These are phyloP conservation scores for Periconia macrospinosa DNA, from an alignment of 2,329 filamentous ascomycete species.

Conservation along the genomic window DNA sequence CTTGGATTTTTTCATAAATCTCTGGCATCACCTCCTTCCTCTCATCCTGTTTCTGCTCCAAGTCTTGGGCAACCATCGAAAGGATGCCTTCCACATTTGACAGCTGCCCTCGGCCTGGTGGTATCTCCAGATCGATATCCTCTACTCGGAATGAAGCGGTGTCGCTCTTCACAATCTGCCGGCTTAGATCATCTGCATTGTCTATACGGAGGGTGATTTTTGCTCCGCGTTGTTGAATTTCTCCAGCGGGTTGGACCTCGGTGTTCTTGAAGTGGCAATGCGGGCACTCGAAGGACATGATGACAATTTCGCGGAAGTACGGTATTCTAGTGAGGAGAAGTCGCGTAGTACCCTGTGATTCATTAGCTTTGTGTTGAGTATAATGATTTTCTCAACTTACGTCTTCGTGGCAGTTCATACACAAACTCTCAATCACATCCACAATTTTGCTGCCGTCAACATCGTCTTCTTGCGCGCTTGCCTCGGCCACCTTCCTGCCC, in stretches of 20 bases:
- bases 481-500: constrained; percentile 51
- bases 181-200: constrained; percentile 70
- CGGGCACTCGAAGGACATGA: constrained; percentile 94
- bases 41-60: constrained; percentile 79
- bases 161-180: constrained; percentile 92
- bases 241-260: constrained; percentile 88
- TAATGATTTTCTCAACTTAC: constrained; percentile 24
- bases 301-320: constrained; percentile 95
- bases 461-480: constrained; percentile 36
- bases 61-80: constrained; percentile 73
- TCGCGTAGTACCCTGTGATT: constrained; percentile 73
- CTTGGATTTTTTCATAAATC: constrained; percentile 74
- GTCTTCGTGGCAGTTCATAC: constrained; percentile 58
- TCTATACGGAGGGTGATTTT: constrained; percentile 84
- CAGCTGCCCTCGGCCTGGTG: constrained; percentile 84
- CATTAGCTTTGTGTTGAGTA: constrained; percentile 17
- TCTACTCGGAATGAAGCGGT: constrained; percentile 83
- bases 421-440: constrained; percentile 57
- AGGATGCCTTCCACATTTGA: constrained; percentile 93
- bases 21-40: constrained; percentile 79
- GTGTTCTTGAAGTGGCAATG: constrained; percentile 90
- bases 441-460: constrained; percentile 51
- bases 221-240: constrained; percentile 85
- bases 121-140: constrained; percentile 91
- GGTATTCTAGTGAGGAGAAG: constrained; percentile 90